Evolutionary conservation across 192 early-diverging fungal genomes (phyloP).

Genomic region (Backusella sp.): DNA sequence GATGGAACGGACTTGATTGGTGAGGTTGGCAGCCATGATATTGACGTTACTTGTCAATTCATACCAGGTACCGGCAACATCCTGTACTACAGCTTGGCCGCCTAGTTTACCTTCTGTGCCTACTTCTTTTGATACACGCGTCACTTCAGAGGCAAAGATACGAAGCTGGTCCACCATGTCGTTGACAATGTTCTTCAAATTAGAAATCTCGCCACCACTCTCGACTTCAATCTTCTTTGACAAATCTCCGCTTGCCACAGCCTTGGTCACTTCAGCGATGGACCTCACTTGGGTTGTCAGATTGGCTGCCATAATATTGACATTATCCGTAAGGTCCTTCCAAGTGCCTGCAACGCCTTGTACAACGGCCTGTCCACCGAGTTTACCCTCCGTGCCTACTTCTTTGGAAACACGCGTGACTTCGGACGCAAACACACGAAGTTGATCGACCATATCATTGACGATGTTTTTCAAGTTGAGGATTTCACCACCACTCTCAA

Average conservation of each 20-base stretch:
- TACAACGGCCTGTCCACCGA: constrained; percentile 76
- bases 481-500: constrained; percentile 55
- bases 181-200: constrained; percentile 65
- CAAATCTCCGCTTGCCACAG: constrained; percentile 54
- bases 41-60: constrained; percentile 65
- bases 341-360: constrained; percentile 71
- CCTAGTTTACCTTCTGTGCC: constrained; percentile 76
- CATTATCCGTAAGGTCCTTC: constrained; percentile 74
- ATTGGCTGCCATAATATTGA: constrained; percentile 64
- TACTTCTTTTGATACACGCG: constrained; percentile 62
- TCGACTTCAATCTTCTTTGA: constrained; percentile 50
- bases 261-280: constrained; percentile 53
- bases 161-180: constrained; percentile 61
- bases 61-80: constrained; percentile 74
- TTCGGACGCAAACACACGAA: constrained; percentile 61
- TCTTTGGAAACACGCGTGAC: constrained; percentile 62
- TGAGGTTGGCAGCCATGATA: constrained; percentile 40
- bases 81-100: constrained; percentile 69
- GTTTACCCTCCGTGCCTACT: constrained; percentile 71
- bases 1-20: too few relatives aligned
- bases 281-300: constrained; percentile 58
- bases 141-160: constrained; percentile 63
- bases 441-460: constrained; percentile 63
- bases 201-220: constrained; percentile 52
- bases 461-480: constrained; percentile 60